These are phyloP conservation scores for Fusarium torulosum DNA, from an alignment of 2,329 filamentous ascomycete species.

Conservation along the genomic window DNA sequence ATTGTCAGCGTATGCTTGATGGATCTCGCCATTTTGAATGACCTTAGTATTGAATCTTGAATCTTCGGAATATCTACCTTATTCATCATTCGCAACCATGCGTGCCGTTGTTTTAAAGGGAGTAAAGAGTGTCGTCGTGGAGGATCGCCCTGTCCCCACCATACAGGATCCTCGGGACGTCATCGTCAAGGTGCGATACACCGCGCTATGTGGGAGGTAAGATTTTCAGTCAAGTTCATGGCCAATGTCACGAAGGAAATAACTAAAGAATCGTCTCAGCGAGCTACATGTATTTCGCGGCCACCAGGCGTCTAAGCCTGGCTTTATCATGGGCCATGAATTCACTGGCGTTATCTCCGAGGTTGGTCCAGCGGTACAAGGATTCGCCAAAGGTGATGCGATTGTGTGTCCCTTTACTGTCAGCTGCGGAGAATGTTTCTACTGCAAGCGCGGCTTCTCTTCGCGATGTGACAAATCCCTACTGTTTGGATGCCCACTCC, in stretches of 20 bases:
- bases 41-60: too few species aligned
- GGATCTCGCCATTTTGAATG: too few species aligned
- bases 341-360: conserved; percentile 82
- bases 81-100: too few species aligned
- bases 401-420: conserved; percentile 38
- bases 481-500: conserved; percentile 11
- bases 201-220: conserved; percentile 35
- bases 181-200: conserved; percentile 29
- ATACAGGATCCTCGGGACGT: conserved; percentile 15
- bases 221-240: not conserved
- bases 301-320: conserved; percentile 75
- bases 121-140: conserved; percentile 1
- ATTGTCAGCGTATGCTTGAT: too few species aligned
- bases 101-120: conserved; percentile 33
- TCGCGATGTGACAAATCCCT: conserved; percentile 28
- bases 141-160: conserved; percentile 18
- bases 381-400: not conserved
- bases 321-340: conserved; percentile 79
- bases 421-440: conserved; percentile 39
- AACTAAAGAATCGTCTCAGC: not conserved
- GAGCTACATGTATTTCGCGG: conserved; percentile 87
- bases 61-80: too few species aligned
- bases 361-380: conserved; percentile 65
- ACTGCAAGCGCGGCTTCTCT: conserved; percentile 19
- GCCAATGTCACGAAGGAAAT: too few species aligned